Conservation (phyloP, 352 stramenopile genomes). For the Phytophthora syringae region DNA sequence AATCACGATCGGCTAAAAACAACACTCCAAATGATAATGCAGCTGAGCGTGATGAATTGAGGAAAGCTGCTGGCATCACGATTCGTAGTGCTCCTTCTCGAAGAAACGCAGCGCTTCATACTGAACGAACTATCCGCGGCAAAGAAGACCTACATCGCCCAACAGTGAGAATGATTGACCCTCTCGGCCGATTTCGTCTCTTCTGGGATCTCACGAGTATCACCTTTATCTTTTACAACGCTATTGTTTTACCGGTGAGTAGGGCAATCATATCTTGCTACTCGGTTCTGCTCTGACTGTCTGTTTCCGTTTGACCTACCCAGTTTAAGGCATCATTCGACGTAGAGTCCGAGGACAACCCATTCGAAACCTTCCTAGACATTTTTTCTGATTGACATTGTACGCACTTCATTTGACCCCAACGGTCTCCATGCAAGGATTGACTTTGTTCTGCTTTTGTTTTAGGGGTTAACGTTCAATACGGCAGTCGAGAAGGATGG, state of each 20-base stretch:
- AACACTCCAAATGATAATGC: slow-evolving; percentile 10
- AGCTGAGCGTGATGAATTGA: slow-evolving; percentile 18
- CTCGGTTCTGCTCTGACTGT: slow-evolving; percentile 1
- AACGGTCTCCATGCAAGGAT: background rate
- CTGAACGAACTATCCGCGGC: slow-evolving; percentile 37
- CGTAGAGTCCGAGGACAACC: slow-evolving; percentile 31
- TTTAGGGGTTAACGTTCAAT: slow-evolving; percentile 62
- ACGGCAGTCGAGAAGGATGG: slow-evolving; percentile 60
- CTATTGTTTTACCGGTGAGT: slow-evolving; percentile 64
- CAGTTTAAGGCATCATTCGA: slow-evolving; percentile 78
- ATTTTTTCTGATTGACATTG: slow-evolving; percentile 70
- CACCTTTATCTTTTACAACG: slow-evolving; percentile 79
- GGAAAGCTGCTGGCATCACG: slow-evolving; percentile 24
- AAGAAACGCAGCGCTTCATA: slow-evolving; percentile 30
- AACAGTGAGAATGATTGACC: slow-evolving; percentile 58
- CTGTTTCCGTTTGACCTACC: background rate
- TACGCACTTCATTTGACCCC: slow-evolving; percentile 30
- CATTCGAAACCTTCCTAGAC: slow-evolving; percentile 61
- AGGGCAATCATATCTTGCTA: background rate
- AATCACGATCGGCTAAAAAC: background rate
- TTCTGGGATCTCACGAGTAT: slow-evolving; percentile 76
- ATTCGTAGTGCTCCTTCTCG: slow-evolving; percentile 15
- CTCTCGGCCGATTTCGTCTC: slow-evolving; percentile 62
- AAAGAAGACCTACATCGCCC: slow-evolving; percentile 33
- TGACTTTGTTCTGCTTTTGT: background rate